Conservation (phyloP, 2,329 filamentous ascomycete genomes). For the Aphanoascus verrucosus region DNA sequence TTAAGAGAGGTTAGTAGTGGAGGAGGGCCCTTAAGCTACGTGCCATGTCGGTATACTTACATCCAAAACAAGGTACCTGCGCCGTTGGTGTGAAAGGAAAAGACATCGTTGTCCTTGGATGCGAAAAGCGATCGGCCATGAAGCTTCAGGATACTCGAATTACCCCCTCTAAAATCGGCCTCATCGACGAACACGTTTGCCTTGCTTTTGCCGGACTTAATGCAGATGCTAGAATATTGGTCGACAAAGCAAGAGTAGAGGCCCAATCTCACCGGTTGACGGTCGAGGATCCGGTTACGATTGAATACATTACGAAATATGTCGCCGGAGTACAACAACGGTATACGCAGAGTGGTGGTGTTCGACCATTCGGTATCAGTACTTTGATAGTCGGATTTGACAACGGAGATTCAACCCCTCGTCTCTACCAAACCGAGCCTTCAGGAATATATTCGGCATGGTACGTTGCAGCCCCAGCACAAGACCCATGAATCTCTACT, state of each 20-base stretch:
- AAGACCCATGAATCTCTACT: not conserved
- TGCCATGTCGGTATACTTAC: constrained; percentile 8
- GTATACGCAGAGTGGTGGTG: constrained; percentile 97
- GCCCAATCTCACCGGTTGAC: constrained; percentile 95
- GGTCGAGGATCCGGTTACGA: constrained; percentile 91
- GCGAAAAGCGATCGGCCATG: constrained; percentile 98
- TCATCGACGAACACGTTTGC: constrained; percentile 91
- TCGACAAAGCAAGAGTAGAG: constrained; percentile 96
- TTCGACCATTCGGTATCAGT: constrained; percentile 96
- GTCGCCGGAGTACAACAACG: constrained; percentile 95
- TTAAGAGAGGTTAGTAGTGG: constrained; percentile 69
- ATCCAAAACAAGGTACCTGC: constrained; percentile 63
- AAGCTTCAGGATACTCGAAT: constrained; percentile 99
- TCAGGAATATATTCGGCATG: constrained; percentile 98
- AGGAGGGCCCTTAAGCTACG: not conserved
- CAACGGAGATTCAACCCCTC: constrained; percentile 74
- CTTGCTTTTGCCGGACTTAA: constrained; percentile 96
- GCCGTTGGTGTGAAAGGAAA: constrained; percentile 93
- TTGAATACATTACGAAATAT: constrained; percentile 99
- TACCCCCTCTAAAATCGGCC: constrained; percentile 95
- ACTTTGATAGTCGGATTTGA: constrained; percentile 98
- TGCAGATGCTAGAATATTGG: constrained; percentile 91
- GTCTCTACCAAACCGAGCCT: constrained; percentile 97
- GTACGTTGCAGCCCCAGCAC: constrained; percentile 43
- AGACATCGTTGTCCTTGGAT: constrained; percentile 90